Evolutionary conservation across 2,329 filamentous ascomycete species (phyloP).

Genomic region (Raffaelea deltoideospora): DNA sequence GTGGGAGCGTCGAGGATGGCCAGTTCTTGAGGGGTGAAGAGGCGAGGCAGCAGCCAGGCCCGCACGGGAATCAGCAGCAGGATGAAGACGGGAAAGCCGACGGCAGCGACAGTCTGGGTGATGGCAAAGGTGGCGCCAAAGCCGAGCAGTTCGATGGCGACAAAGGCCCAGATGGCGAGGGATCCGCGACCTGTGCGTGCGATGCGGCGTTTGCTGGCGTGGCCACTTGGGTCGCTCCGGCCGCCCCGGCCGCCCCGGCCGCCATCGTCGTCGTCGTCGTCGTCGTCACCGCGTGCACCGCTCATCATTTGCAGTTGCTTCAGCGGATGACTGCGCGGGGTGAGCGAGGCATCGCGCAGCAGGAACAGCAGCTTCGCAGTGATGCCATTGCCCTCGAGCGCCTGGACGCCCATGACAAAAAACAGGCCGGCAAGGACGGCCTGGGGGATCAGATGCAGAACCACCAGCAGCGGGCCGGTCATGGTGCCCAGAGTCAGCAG

Average conservation of each 20-base stretch:
- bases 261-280: no score
- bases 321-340: slow-evolving; percentile 41
- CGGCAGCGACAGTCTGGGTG: slow-evolving; percentile 65
- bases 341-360: slow-evolving; percentile 47
- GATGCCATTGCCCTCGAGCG: slow-evolving; percentile 62
- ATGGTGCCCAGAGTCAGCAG: slow-evolving; percentile 67
- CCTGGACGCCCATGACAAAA: slow-evolving; percentile 74
- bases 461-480: slow-evolving; percentile 56
- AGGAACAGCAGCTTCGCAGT: slow-evolving; percentile 62
- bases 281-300: no score
- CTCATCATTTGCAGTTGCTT: slow-evolving; percentile 38
- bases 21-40: slow-evolving; percentile 47
- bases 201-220: no score
- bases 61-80: slow-evolving; percentile 52
- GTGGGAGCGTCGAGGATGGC: slow-evolving; percentile 54
- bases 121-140: slow-evolving; percentile 72
- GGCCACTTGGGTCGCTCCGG: no score
- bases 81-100: slow-evolving; percentile 67
- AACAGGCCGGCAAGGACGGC: slow-evolving; percentile 68
- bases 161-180: slow-evolving; percentile 63
- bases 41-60: slow-evolving; percentile 44
- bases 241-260: no score
- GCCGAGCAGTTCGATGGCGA: slow-evolving; percentile 49
- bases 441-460: slow-evolving; percentile 65
- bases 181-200: no score